Evolutionary conservation across 1,284 basidiomycete genomes (phyloP), one percentile per base, ranked within the genome.

Genomic region (Serendipita sp.): DNA sequence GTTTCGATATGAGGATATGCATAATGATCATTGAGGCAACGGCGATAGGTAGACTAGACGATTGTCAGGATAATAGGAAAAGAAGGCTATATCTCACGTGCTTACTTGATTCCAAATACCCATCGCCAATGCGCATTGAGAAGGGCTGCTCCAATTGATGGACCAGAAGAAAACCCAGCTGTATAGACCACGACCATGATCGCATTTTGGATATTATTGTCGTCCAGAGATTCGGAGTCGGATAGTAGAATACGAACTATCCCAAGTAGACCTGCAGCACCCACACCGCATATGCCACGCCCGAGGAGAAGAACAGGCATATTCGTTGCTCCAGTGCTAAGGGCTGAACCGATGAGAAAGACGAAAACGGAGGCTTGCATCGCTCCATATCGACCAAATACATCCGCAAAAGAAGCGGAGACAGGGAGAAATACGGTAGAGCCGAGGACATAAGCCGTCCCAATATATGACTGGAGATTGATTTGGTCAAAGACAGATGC

Each of bases 91-190:
- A 30, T 53, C 1, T 32, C 15, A 17, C 26, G 6, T 0, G 65
- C 76, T 65, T 61, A 78, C 78, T 81, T 81, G 71, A 81, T 81
- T 2, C 75, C 79, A 64, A 80, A 81, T 13, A 81, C 75, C 79
- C 79, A 81, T 34, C 79, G 74, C 68, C 78, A 81, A 55, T 70
- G 75, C 4, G 75, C 68, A 1, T 67, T 66, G 2, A 75, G 69
- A 3, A 81, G 67, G 29, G 66, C 72, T 3, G 79, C 80, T 2
- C 79, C 79, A 55, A 79, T 76, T 55, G 75, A 68, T 0, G 79
- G 79, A 0, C 79, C 79, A 3, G 76, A 62, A 50, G 70, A 73
- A 63, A 72, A 80, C 0, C 79, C 78, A 35, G 78, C 64, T 0
- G 73, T 61, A 68, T 78, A 81, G 1, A 80, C 71, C 2, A 78